Conservation (phyloP, 2,329 filamentous ascomycete species). For the Coniochaeta hoffmannii region DNA sequence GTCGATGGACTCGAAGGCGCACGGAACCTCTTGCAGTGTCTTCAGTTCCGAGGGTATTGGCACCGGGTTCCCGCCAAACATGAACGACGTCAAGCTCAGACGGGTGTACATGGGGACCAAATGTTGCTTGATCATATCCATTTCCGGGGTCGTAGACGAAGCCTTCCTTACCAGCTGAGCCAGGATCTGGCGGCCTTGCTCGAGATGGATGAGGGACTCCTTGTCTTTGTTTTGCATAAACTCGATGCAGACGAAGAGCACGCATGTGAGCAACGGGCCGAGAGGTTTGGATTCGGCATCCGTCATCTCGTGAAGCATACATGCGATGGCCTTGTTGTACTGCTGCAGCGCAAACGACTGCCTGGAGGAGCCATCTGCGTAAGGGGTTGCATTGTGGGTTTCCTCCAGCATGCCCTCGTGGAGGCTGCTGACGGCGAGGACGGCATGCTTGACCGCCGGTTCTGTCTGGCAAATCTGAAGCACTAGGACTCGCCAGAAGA, state of each 20-base stretch:
- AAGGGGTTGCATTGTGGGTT: constrained; percentile 14
- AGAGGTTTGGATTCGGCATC: constrained; percentile 21
- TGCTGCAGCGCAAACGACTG: constrained; percentile 31
- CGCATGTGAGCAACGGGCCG: constrained; percentile 34
- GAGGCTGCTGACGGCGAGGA: constrained; percentile 40
- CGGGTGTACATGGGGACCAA: constrained; percentile 37
- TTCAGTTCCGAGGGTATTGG: constrained; percentile 28
- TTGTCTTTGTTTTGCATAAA: constrained; percentile 42
- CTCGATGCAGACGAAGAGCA: constrained; percentile 45
- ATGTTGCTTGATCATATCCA: constrained; percentile 30
- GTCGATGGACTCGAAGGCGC: constrained; percentile 24
- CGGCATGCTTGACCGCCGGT: constrained; percentile 39
- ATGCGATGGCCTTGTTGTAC: constrained; percentile 40
- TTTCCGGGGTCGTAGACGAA: constrained; percentile 18
- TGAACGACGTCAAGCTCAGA: constrained; percentile 31
- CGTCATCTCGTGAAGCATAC: constrained; percentile 28
- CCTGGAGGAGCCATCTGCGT: constrained; percentile 12
- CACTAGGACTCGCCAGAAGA: constrained; percentile 37
- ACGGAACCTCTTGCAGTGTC: constrained; percentile 21
- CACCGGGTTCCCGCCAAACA: constrained; percentile 29
- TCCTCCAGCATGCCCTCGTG: constrained; percentile 26
- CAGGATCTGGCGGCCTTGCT: constrained; percentile 34
- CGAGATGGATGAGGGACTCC: constrained; percentile 36
- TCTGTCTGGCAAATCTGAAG: constrained; percentile 36
- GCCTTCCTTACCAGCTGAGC: constrained; percentile 20